Evolutionary conservation across 257 asterid genomes (phyloP).

Genomic region (Solanum paucissectum): DNA sequence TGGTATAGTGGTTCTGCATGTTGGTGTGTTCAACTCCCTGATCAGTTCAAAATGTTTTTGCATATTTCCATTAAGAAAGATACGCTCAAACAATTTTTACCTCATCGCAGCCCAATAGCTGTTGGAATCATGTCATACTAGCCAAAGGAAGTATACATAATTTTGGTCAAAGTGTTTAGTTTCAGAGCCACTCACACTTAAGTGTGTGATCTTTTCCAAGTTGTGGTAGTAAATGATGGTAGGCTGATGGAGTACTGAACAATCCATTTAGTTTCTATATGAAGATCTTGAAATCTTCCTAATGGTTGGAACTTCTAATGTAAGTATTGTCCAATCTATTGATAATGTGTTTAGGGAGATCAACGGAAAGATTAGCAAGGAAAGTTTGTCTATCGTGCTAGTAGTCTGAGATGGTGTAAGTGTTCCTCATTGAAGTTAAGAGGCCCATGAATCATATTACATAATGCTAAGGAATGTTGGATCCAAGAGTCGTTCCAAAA

Average conservation of each 20-base stretch:
- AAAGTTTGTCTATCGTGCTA: neutral
- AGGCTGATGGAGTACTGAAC: neutral
- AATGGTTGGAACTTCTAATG: neutral
- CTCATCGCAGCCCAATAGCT: neutral
- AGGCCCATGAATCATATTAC: neutral
- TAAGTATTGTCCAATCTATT: neutral
- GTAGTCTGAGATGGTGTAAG: neutral
- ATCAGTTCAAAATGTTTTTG: too few relatives aligned
- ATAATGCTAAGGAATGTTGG: neutral
- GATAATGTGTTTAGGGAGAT: neutral
- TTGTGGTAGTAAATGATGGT: neutral
- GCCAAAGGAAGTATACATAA: neutral
- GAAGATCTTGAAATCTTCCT: neutral
- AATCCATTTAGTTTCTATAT: neutral
- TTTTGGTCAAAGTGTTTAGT: neutral
- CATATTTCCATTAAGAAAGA: too few relatives aligned
- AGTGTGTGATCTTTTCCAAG: neutral
- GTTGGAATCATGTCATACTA: neutral
- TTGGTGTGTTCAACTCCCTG: too few relatives aligned
- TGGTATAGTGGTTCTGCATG: too few relatives aligned
- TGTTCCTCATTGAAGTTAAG: neutral
- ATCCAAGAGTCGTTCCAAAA: neutral
- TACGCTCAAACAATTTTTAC: too few relatives aligned
- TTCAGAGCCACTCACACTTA: neutral
- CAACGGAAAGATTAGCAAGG: neutral